Conservation (phyloP, 2,329 filamentous ascomycete species). For the Hymenoscyphus scutula region DNA sequence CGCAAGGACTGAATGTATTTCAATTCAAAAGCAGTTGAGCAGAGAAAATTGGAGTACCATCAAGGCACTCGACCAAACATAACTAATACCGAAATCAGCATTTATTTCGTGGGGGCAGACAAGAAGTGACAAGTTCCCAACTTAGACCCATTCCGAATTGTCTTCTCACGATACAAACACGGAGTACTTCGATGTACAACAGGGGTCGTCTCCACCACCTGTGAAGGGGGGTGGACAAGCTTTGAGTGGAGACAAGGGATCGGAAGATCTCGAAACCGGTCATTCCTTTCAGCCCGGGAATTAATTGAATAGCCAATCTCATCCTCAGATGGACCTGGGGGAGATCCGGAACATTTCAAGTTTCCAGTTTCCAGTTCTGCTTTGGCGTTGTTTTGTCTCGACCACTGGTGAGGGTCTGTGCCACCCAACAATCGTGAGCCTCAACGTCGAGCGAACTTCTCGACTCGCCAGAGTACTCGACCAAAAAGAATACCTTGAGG, state of each 20-base stretch:
- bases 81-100: not conserved
- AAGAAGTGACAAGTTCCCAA: not conserved
- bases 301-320: not conserved
- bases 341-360: not conserved
- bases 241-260: not conserved
- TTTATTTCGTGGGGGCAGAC: not conserved
- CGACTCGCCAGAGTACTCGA: not conserved
- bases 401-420: not conserved
- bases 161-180: not conserved
- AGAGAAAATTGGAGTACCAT: not conserved
- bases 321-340: not conserved
- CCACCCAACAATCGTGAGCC: not conserved
- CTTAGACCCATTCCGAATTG: not conserved
- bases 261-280: not conserved
- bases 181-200: no score
- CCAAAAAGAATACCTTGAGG: not conserved
- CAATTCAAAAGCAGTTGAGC: not conserved
- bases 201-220: not conserved
- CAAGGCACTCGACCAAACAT: not conserved
- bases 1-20: not conserved
- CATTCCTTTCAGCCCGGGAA: not conserved
- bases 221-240: not conserved
- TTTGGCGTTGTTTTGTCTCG: not conserved
- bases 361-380: not conserved
- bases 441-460: not conserved